Evolutionary conservation across 1,284 basidiomycete genomes (phyloP).

Genomic region (Trichosporon coremiiforme): DNA sequence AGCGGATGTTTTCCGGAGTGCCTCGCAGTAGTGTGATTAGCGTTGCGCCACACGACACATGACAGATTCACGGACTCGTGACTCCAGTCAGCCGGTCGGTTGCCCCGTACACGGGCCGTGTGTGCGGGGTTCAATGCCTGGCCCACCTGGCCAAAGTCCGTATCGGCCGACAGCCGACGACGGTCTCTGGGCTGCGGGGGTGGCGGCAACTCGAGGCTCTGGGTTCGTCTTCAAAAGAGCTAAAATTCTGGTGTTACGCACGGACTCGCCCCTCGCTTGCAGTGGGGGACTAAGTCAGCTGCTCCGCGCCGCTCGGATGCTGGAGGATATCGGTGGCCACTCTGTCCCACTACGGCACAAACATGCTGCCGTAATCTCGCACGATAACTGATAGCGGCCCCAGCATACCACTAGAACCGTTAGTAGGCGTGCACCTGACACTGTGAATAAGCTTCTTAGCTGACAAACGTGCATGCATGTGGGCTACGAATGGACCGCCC

Average conservation of each 20-base stretch:
- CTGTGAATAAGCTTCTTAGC: not conserved
- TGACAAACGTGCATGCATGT: conserved; percentile 2
- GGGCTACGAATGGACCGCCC: not conserved
- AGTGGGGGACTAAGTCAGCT: not conserved
- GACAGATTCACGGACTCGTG: not conserved
- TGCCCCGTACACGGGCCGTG: not conserved
- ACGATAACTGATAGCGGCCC: not conserved
- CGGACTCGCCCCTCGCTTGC: not conserved
- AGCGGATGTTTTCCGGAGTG: not conserved
- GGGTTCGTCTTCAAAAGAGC: not conserved
- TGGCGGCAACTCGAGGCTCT: not conserved
- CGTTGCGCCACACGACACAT: not conserved
- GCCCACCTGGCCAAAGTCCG: not conserved
- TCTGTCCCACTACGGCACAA: too few relatives aligned
- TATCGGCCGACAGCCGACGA: conserved; percentile 1
- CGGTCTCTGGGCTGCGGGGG: not conserved
- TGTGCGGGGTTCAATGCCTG: not conserved
- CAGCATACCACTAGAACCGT: not conserved
- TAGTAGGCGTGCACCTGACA: not conserved
- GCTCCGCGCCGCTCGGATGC: not conserved
- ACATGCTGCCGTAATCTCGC: not conserved
- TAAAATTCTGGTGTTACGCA: not conserved
- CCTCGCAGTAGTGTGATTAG: not conserved
- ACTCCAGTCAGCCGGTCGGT: too few relatives aligned
- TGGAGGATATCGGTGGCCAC: not conserved